Base-by-base conservation (phyloP, 257 asterid species). In the Handroanthus guayacan region DNA sequence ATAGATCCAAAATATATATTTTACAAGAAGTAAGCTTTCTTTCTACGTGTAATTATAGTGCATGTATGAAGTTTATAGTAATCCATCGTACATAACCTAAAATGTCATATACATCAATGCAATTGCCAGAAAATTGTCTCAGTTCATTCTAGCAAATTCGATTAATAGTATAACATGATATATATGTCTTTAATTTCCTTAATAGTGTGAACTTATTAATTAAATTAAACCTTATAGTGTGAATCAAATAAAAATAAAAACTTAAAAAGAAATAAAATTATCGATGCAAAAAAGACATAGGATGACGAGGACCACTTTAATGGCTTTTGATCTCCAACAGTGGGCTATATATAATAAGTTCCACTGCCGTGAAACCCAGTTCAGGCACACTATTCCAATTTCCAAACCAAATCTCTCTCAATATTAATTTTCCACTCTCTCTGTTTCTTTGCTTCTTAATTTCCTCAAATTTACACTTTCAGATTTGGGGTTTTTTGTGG, bases 241-340 rank as follows among this genome's bases (percentile, higher is more conserved):
- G 76, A 79, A 84, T 5, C 20, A 65, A 72, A 45, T 67, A 66
- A 61, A 44, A 65, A 41, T 5, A 14, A 6, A 66, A 54, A 62
- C 51, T 47, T n/a, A n/a, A 12, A 79, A 10, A 11, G 17, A 75
- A 38, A 44, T 44, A 65, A 75, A 71, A 75, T 16, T 45, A 78
- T 54, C 17, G 5, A 78, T 68, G 82, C 85, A 78, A 75, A 82
- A 85, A 81, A 81, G 89, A 80, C 75, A 62, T 25, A 41, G 25
- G 82, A 80, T 79, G 91, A 84, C 82, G 82, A 84, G 86, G 87
- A 76, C 81, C 81, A 84, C 91, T 84, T 86, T 86, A 84, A 38
- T 82, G 61, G 68, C 78, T 80, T 80, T 87, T 79, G 81, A 84
- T 87, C 88, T 62, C 68, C 44, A 87, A 80, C 80, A 81, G 80